Evolutionary conservation across 345 rosid genomes (phyloP).

Genomic region (Linum lewisii): DNA sequence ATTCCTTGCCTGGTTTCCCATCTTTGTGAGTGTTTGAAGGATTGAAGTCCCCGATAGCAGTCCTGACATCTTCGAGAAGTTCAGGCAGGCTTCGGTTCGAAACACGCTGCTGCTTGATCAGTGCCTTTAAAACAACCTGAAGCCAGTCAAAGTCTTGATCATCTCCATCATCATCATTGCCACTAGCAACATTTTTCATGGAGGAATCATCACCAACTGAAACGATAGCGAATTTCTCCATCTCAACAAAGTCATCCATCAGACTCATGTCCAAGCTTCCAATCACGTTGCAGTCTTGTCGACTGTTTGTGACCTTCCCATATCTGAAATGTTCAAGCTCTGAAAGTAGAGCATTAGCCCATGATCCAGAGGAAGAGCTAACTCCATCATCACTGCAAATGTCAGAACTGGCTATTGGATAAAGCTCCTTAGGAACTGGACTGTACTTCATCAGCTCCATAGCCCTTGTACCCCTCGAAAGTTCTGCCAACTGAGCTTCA

Average conservation of each 20-base stretch:
- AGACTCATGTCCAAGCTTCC: slow-evolving; percentile 43
- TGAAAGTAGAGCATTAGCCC: slow-evolving; percentile 46
- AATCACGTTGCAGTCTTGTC: slow-evolving; percentile 18
- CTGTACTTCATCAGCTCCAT: slow-evolving; percentile 25
- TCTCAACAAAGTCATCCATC: slow-evolving; percentile 70
- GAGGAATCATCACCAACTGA: slow-evolving; percentile 12
- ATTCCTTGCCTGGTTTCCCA: slow-evolving; percentile 30
- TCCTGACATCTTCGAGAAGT: slow-evolving; percentile 66
- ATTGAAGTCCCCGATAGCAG: slow-evolving; percentile 58
- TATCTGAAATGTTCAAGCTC: slow-evolving; percentile 39
- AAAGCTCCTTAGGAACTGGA: too few species aligned
- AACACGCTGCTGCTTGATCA: slow-evolving; percentile 48
- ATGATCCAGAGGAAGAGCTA: slow-evolving; percentile 47
- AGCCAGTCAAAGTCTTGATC: slow-evolving; percentile 74
- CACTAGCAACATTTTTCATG: slow-evolving; percentile 12
- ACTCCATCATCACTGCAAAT: slow-evolving; percentile 32
- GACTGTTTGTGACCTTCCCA: slow-evolving; percentile 17
- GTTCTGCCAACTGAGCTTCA: slow-evolving; percentile 27
- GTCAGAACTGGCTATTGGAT: slow-evolving; percentile 26
- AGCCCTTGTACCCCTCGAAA: slow-evolving; percentile 21
- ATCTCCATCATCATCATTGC: slow-evolving; percentile 15
- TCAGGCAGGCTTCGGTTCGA: slow-evolving; percentile 46
- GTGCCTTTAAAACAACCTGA: slow-evolving; percentile 74
- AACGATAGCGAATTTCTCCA: slow-evolving; percentile 77
- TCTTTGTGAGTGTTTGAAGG: slow-evolving; percentile 20